phyloP scores from a whole-genome alignment of 169 alveolate genomes.

The Theileria annulata region DNA sequence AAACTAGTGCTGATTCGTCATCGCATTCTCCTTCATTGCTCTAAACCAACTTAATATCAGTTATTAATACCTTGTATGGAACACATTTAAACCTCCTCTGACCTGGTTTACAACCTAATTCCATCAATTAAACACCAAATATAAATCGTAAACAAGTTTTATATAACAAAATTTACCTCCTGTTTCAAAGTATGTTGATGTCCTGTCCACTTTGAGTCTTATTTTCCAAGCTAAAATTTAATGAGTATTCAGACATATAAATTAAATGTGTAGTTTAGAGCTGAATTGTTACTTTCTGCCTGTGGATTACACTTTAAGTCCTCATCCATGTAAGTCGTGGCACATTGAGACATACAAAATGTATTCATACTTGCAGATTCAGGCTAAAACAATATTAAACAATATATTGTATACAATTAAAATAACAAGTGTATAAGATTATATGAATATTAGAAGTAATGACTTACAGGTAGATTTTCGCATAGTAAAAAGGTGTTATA shows the following conservation, averaged over 20 bases:
- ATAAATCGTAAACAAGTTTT: not conserved
- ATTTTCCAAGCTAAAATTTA: conserved; percentile 61
- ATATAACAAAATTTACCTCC: conserved; percentile 20
- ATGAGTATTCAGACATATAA: not conserved
- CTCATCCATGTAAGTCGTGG: conserved; percentile 11
- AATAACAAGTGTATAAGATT: too few relatives aligned
- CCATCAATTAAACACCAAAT: not conserved
- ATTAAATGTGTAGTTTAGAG: not conserved
- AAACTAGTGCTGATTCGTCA: conserved; percentile 46
- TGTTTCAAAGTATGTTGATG: conserved; percentile 20
- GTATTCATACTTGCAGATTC: conserved; percentile 62
- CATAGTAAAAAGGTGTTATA: conserved; percentile 49
- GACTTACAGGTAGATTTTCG: conserved; percentile 38
- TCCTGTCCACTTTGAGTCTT: conserved; percentile 42
- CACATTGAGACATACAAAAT: conserved; percentile 53
- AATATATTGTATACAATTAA: not conserved
- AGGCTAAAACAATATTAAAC: conserved; percentile 29
- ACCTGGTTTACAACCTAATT: conserved; percentile 37
- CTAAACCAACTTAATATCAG: not conserved
- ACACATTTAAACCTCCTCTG: conserved; percentile 44
- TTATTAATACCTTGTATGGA: conserved; percentile 39
- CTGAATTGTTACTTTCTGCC: conserved; percentile 53
- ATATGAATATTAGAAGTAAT: not conserved
- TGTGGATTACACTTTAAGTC: conserved; percentile 61
- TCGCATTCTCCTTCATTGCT: conserved; percentile 56